phyloP scores from a whole-genome alignment of 2,329 filamentous ascomycete species.

The Diaporthe sp. region DNA sequence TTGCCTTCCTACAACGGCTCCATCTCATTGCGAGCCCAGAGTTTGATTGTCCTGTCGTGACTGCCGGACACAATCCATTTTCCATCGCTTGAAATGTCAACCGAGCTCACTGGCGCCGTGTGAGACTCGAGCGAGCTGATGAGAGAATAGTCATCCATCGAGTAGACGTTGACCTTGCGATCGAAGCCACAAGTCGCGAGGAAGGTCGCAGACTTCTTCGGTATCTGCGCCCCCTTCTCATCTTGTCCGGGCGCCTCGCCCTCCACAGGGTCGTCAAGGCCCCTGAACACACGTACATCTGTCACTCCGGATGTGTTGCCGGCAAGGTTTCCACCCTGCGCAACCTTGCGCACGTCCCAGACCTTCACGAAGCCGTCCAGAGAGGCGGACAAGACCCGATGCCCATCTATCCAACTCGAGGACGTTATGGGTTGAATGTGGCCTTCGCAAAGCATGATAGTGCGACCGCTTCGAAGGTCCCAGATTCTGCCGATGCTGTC shows the following conservation, averaged over 20 bases:
- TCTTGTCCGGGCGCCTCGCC: conserved; percentile 72
- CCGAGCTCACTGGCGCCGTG: conserved; percentile 90
- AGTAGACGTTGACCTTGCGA: conserved; percentile 95
- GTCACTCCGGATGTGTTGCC: conserved; percentile 93
- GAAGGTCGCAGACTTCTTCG: conserved; percentile 92
- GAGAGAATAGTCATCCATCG: conserved; percentile 94
- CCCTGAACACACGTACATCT: conserved; percentile 94
- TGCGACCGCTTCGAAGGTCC: conserved; percentile 93
- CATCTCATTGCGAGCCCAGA: conserved; percentile 89
- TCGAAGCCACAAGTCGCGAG: conserved; percentile 94
- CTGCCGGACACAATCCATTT: conserved; percentile 96
- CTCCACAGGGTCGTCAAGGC: conserved; percentile 79
- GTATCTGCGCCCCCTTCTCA: conserved; percentile 75
- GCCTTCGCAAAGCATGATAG: conserved; percentile 94
- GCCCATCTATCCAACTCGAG: conserved; percentile 93
- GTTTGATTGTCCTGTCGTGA: conserved; percentile 93
- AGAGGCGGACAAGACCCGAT: conserved; percentile 92
- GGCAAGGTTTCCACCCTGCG: conserved; percentile 85
- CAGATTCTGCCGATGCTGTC: conserved; percentile 96
- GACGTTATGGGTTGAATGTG: conserved; percentile 95
- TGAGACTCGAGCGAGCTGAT: conserved; percentile 91
- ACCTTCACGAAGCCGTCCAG: conserved; percentile 97
- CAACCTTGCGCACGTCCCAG: conserved; percentile 95
- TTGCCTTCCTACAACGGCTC: conserved; percentile 34
- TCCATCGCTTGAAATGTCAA: conserved; percentile 88